A percentile compares a stretch with the other conserved stretches of the same genome.
Conservation (phyloP, 2,329 filamentous ascomycete genomes). For the Epichloe sylvatica region DNA sequence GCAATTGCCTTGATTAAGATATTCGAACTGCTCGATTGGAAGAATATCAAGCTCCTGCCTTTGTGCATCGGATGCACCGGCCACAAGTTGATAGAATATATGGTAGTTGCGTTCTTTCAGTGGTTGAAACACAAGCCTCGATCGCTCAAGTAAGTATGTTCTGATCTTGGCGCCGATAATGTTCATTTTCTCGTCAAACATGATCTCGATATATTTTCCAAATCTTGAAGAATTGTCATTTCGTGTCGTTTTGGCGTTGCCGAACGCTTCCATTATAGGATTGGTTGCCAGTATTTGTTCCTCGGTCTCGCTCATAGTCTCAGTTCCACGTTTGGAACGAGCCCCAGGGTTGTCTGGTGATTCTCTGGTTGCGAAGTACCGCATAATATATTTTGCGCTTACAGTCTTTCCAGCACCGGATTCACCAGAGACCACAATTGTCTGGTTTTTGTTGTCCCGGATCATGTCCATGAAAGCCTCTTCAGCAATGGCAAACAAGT, state of each 20-base stretch:
- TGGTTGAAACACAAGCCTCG: constrained; percentile 90
- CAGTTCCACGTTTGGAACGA: constrained; percentile 59
- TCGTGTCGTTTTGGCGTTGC: constrained; percentile 97
- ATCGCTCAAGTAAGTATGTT: constrained; percentile 89
- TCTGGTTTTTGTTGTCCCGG: constrained; percentile 90
- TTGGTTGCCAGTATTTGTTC: constrained; percentile 97
- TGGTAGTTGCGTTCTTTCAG: constrained; percentile 98
- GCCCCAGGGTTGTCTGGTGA: constrained; percentile 75
- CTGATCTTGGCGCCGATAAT: constrained; percentile 97
- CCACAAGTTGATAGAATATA: constrained; percentile 95
- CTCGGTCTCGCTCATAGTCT: constrained; percentile 91
- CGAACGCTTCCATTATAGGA: constrained; percentile 99
- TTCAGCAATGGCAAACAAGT: constrained; percentile 96
- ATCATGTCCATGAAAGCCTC: constrained; percentile 99
- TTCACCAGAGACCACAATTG: constrained; percentile 96
- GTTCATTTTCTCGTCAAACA: constrained; percentile 90
- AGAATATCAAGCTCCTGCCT: constrained; percentile 66
- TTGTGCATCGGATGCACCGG: constrained; percentile 76
- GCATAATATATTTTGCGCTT: constrained; percentile 99
- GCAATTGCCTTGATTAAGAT: constrained; percentile 86
- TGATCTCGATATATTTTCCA: constrained; percentile 99
- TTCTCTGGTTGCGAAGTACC: constrained; percentile 96
- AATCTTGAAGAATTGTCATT: constrained; percentile 99
- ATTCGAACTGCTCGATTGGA: constrained; percentile 83
- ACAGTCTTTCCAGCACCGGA: constrained; percentile 98